A percentile compares a stretch with the other conserved stretches of the same genome.
Conservation (phyloP, 768 basidiomycete species). For the Macrolepiota fuliginosa region DNA sequence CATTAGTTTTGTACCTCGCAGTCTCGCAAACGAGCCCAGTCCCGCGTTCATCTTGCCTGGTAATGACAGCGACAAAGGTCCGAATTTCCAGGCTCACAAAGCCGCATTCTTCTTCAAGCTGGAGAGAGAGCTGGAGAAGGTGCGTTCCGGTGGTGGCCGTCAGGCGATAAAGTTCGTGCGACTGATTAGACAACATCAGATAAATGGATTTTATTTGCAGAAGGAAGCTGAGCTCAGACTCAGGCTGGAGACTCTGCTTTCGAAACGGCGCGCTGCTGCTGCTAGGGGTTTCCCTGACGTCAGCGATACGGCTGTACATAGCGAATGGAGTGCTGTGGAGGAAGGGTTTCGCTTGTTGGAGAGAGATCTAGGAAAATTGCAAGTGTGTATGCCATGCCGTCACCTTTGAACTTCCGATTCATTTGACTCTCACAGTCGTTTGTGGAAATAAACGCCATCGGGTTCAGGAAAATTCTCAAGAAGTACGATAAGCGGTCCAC, state of each 20-base stretch:
- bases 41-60: slow-evolving; percentile 63
- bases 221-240: slow-evolving; percentile 94
- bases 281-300: slow-evolving; percentile 69
- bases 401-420: not conserved
- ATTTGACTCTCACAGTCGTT: slow-evolving; percentile 65
- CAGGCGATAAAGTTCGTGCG: slow-evolving; percentile 7
- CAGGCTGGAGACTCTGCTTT: slow-evolving; percentile 88
- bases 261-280: slow-evolving; percentile 86
- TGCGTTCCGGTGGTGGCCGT: slow-evolving; percentile 26
- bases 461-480: slow-evolving; percentile 95
- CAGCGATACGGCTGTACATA: slow-evolving; percentile 62
- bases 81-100: slow-evolving; percentile 91
- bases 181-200: slow-evolving; percentile 45
- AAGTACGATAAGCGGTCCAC: slow-evolving; percentile 98
- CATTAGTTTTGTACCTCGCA: slow-evolving; percentile 38
- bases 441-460: slow-evolving; percentile 95
- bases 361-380: slow-evolving; percentile 90
- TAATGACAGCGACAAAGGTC: slow-evolving; percentile 71
- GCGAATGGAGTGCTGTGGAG: slow-evolving; percentile 94
- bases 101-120: slow-evolving; percentile 99
- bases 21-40: slow-evolving; percentile 8
- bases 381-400: slow-evolving; percentile 48
- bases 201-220: slow-evolving; percentile 96
- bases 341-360: slow-evolving; percentile 95
- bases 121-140: slow-evolving; percentile 97